Base-by-base conservation (phyloP, 805 yeast species). In the Teunomyces stri region DNA sequence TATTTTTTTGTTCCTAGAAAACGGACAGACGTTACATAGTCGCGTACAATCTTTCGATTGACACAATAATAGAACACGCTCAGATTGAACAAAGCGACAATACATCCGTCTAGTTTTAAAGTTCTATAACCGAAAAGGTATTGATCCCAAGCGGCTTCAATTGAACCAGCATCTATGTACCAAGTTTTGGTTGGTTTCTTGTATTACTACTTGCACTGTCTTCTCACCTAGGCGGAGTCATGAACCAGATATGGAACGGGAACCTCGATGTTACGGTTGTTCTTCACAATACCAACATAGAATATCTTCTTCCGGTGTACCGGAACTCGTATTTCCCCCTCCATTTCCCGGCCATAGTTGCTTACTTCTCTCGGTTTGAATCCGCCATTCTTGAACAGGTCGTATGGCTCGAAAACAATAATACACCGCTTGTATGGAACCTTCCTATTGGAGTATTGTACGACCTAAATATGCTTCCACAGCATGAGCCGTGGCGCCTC, bases 361-460 rank as follows among this genome's bases (percentile, higher is more conserved):
- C 49, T 0, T 78, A 65, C 56, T 76, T 81, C 47, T 54, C 61
- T 29, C 59, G 68, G 2, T 62, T 60, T 33, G 44, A 29, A 15
- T 41, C 48, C 10, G n/a, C 42, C 15, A 30, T 52, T 13, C 30
- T 42, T 13, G 30, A 45, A 6, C 38, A 31, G 11, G 63, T 68
- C 1, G 44, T 69, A 66, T 89, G 96, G 96, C 70, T 89, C 30
- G 89, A 81, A 51, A 77, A 71, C 58, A 84, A 83, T 28, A 75
- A 68, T 4, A 81, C 74, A 1, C 89, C 94, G 0, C 51, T 90
- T 27, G 74, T 77, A 43, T 89, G 97, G 96, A 81, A 86, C 53
- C 69, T 80, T 51, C 96, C 96, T 0, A 62, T 84, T 1, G 96
- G 96, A 0, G 65, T 85, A 4, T 61, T 83, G 2, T 81, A 75